Evolutionary conservation across 176 grass and related monocot genomes (phyloP).

Genomic region (Musa beccarii): DNA sequence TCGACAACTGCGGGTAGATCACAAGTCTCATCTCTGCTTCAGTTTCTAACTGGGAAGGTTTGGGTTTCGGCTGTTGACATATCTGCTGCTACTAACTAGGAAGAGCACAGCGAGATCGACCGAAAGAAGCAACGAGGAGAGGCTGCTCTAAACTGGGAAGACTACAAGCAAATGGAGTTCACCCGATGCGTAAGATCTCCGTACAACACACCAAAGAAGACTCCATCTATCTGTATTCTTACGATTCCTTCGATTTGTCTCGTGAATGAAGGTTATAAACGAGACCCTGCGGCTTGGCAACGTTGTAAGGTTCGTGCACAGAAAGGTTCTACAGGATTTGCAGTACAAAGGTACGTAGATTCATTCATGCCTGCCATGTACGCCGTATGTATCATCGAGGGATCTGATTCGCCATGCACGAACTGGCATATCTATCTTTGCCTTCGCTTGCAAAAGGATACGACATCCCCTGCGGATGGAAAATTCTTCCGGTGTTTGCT

Average conservation of each 20-base stretch:
- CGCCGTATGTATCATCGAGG: not conserved
- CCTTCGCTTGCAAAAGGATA: not conserved
- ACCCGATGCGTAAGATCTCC: conserved; percentile 72
- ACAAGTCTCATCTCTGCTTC: not conserved
- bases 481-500: conserved; percentile 5
- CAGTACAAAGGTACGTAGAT: conserved; percentile 72
- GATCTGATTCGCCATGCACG: not conserved
- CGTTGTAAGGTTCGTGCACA: conserved; percentile 87
- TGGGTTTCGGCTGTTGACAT: not conserved
- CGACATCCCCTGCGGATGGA: conserved; percentile 2
- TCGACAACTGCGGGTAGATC: conserved; percentile 46
- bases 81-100: conserved; percentile 18
- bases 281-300: conserved; percentile 93
- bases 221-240: no score
- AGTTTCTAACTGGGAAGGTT: not conserved
- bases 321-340: conserved; percentile 73
- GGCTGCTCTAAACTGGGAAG: conserved; percentile 72
- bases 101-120: conserved; percentile 67
- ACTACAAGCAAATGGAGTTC: conserved; percentile 98
- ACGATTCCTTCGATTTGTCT: no score
- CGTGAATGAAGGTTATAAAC: conserved; percentile 68
- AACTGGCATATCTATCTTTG: not conserved
- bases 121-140: conserved; percentile 44
- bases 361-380: not conserved
- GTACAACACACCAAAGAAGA: not conserved